A percentile compares a stretch with the other conserved stretches of the same genome.
These are phyloP conservation scores for Eucalyptus pauciflora DNA, from an alignment of 345 rosid genomes.

Conservation along the genomic window DNA sequence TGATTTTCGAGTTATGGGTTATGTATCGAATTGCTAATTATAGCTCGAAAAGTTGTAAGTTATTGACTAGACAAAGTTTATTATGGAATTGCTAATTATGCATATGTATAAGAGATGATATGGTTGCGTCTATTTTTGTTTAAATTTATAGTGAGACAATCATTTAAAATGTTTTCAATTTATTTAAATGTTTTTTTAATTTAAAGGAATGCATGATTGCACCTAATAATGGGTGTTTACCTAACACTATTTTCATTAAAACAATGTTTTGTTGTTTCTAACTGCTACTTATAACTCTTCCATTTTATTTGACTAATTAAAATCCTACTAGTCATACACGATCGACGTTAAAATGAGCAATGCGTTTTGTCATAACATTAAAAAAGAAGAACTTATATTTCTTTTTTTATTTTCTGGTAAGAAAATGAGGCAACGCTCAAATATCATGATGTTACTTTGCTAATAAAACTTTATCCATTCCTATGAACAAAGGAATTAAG, in stretches of 20 bases:
- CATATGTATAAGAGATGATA: background rate
- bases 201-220: background rate
- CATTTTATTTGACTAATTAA: background rate
- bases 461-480: background rate
- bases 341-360: background rate
- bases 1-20: accelerated
- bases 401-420: background rate
- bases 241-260: background rate
- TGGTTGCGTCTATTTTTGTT: no score
- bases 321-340: no score
- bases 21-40: background rate
- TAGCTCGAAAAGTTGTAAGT: background rate
- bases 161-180: background rate
- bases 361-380: background rate
- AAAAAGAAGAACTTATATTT: background rate
- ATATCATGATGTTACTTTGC: background rate
- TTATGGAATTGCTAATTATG: background rate
- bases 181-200: no score
- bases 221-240: background rate
- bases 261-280: background rate
- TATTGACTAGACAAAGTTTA: accelerated
- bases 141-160: background rate
- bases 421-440: background rate
- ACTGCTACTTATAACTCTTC: background rate
- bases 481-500: background rate